Evolutionary conservation across 164 flowering plant genomes (phyloP), one percentile per base, ranked within the genome.

Genomic region (Liquidambar formosana): DNA sequence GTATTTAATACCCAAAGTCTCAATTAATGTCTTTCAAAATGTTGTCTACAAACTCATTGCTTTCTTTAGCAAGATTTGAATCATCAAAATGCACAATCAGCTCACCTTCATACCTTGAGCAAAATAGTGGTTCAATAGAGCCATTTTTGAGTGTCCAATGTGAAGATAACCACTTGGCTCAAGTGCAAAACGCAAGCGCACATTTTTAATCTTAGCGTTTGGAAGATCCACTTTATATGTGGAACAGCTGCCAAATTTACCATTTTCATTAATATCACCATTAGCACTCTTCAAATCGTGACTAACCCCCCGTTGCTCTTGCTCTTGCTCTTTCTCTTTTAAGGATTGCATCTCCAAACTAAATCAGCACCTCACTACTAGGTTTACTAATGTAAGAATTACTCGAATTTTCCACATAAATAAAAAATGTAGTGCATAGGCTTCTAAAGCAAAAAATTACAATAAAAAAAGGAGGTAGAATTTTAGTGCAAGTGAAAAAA

Each of bases 161-260:
- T 96, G 99, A 76, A 96, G 98, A 83, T 80, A 96, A 25, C 99
- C 98, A 71, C 99, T 96, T 44, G 99, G 98, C 67, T 96, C 99
- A 27, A 98, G 97, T 4, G 99, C 99, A 85, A 96, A 96, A 23
- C 97, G 84, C 67, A 96, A 67, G 25, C 88, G 70, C 18, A 95
- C 98, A 57, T 91, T 86, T 65, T 98, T 98, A 69, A 86, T 56
- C 76, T 89, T 89, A 54, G 98, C 99, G 73, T 81, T 80, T 4
- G 98, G 99, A 66, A 96, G 96, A 77, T 91, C 96, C n/a, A 96
- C 79, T 75, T 90, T 96, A 75, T 53, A 64, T 27, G 82, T 69
- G 14, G 85, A 22, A 45, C 71, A 71, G 43, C 62, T 79, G 11
- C 73, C 76, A 38, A 65, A 69, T 68, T 83, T 89, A 9, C 72